These are phyloP conservation scores for Solanum virginianum DNA, from an alignment of 257 asterid species.

Conservation along the genomic window DNA sequence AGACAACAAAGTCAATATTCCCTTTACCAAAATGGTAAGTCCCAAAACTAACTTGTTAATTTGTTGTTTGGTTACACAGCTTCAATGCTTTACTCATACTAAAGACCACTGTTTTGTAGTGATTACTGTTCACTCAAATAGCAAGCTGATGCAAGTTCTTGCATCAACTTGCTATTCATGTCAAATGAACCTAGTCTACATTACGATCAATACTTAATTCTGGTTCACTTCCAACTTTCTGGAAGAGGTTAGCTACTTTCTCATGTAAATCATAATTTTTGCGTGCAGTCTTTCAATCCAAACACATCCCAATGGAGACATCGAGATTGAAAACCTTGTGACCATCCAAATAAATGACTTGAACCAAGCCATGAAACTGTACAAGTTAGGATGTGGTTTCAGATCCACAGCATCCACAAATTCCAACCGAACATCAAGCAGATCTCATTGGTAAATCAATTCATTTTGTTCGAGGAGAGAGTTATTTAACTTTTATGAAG, in stretches of 20 bases:
- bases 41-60: background rate
- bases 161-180: background rate
- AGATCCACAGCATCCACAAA: conserved; percentile 13
- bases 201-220: background rate
- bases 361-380: conserved; percentile 8
- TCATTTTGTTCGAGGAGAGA: background rate
- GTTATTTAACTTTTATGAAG: background rate
- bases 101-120: background rate
- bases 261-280: background rate
- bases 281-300: conserved; percentile 8
- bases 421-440: conserved; percentile 11
- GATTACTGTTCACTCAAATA: background rate
- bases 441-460: conserved; percentile 11
- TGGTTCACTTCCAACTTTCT: background rate
- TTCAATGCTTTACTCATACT: background rate
- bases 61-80: background rate
- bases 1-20: background rate
- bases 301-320: conserved; percentile 7
- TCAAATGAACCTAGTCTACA: background rate
- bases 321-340: conserved; percentile 7
- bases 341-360: conserved; percentile 3
- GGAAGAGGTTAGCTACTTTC: background rate
- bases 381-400: background rate
- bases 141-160: background rate
- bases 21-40: conserved; percentile 2